Evolutionary conservation across 2,329 filamentous ascomycete genomes (phyloP), one percentile per base, ranked within the genome.

Genomic region (Neofusicoccum laricinum): DNA sequence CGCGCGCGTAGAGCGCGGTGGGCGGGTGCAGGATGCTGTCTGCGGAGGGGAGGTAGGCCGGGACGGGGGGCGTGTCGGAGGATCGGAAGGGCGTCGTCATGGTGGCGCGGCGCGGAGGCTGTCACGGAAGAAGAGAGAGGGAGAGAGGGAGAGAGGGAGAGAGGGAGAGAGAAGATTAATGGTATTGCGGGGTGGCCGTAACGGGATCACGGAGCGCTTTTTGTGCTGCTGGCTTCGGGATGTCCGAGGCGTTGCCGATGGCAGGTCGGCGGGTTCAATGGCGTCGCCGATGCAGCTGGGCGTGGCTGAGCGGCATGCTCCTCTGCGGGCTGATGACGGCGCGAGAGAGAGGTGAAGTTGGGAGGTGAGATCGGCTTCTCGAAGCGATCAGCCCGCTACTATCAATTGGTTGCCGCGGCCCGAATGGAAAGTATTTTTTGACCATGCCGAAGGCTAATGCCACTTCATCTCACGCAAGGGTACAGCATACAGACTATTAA

Each of bases 31-130:
- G 72, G 2, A 73, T 73, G 55, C 48, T 17, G 2, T 69, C 11
- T 2, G 71, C 70, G n/a, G 73, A 73, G 65, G 75, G 73, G 68
- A 72, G 75, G 69, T 77, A 77, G 53, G 75, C 75, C 17, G 75
- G 74, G 1, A 69, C 43, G 8, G 62, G 43, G 6, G 41, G 40
- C 15, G 4, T 40, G 32, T 41, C 6, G 46, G 11, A 21, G 57
- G 12, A 21, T 30, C 32, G 6, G 40, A 11, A 15, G 46, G 30
- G 17, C 21, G 21, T 59, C 36, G 15, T 7, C 17, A 34, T 17
- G 41, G 12, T 5, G 43, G 21, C 10, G n/a, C n/a, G n/a, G n/a
- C n/a, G n/a, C n/a, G n/a, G n/a, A n/a, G 46, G 21, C 25, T 14
- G 19, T 21, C 11, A 7, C 6, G 12, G 21, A 21, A 15, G 15